These are phyloP conservation scores for Coniochaeta prunicola DNA, from an alignment of 2,329 filamentous ascomycete species.

Conservation along the genomic window DNA sequence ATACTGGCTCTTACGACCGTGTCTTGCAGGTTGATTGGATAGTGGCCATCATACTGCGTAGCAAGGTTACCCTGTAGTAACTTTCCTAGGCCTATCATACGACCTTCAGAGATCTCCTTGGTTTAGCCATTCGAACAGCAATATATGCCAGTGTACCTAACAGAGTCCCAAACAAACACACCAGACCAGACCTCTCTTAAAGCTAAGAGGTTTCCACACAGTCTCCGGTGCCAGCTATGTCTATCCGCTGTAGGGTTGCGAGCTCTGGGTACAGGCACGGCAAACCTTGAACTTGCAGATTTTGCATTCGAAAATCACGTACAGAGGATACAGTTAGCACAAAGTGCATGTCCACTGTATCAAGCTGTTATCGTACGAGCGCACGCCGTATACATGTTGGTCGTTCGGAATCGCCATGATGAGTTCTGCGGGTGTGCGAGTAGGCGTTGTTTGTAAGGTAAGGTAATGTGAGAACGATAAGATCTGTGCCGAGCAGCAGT, in stretches of 20 bases:
- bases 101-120: too few relatives aligned
- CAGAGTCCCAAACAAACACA: too few relatives aligned
- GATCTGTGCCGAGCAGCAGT: too few relatives aligned
- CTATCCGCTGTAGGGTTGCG: neutral
- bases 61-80: too few relatives aligned
- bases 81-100: too few relatives aligned
- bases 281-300: neutral
- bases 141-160: too few relatives aligned
- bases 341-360: neutral
- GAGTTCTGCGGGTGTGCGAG: neutral
- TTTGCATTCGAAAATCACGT: neutral
- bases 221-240: neutral
- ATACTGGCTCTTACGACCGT: too few relatives aligned
- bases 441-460: too few relatives aligned
- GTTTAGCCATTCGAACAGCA: too few relatives aligned
- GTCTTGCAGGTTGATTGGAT: too few relatives aligned
- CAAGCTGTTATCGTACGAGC: neutral
- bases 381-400: neutral
- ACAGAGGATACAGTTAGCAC: neutral
- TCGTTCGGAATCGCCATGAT: neutral
- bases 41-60: too few relatives aligned
- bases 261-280: neutral
- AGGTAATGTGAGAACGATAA: too few relatives aligned
- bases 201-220: neutral
- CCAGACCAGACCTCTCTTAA: neutral